phyloP scores from a whole-genome alignment of 2,329 filamentous ascomycete genomes.

The Scortechinia acanthostroma region DNA sequence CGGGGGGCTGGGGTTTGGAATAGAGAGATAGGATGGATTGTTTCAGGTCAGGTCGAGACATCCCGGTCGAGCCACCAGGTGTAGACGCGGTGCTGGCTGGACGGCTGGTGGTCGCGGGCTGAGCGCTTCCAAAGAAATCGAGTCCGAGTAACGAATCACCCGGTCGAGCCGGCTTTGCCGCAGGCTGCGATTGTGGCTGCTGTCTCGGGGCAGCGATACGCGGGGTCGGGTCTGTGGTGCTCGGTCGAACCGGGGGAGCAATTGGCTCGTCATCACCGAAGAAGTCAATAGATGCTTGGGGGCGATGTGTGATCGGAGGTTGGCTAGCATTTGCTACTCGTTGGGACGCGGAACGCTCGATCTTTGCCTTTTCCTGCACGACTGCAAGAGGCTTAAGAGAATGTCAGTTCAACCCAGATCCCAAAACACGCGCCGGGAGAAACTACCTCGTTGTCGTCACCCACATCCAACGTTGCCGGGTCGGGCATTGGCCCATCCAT shows the following conservation, averaged over 20 bases:
- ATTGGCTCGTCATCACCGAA: not conserved
- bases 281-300: not conserved
- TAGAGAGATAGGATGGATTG: slow-evolving; percentile 96
- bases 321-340: slow-evolving; percentile 29
- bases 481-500: slow-evolving; percentile 96
- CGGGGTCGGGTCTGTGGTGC: not conserved
- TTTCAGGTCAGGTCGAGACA: slow-evolving; percentile 86
- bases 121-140: slow-evolving; percentile 63
- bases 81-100: slow-evolving; percentile 73
- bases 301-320: not conserved
- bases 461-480: slow-evolving; percentile 75
- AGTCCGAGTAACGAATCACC: slow-evolving; percentile 82
- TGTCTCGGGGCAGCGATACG: not conserved
- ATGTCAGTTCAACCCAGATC: no score
- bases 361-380: slow-evolving; percentile 57
- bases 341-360: slow-evolving; percentile 49
- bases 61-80: slow-evolving; percentile 44
- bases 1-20: slow-evolving; percentile 71
- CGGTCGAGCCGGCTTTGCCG: slow-evolving; percentile 62
- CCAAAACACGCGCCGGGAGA: no score
- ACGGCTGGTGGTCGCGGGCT: slow-evolving; percentile 63
- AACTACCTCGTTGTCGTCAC: slow-evolving; percentile 74
- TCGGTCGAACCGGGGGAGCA: not conserved
- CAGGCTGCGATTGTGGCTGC: slow-evolving; percentile 35
- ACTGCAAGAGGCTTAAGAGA: slow-evolving; percentile 35